These are phyloP conservation scores for Leptographium procerum DNA, from an alignment of 2,329 filamentous ascomycete genomes.

Conservation along the genomic window DNA sequence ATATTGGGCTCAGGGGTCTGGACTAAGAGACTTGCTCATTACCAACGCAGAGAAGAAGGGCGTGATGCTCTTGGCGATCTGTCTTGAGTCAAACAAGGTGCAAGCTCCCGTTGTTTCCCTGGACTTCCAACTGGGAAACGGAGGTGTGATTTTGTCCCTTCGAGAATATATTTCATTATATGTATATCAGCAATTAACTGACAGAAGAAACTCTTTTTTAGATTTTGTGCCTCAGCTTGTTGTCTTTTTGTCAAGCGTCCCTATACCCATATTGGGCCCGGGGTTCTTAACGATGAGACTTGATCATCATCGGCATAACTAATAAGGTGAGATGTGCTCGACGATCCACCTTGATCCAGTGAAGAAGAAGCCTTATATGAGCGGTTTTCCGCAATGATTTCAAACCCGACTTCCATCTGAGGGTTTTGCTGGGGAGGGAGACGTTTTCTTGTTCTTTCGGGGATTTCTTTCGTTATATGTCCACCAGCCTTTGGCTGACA, in stretches of 20 bases:
- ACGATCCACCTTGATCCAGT: not conserved
- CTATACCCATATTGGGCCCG: not conserved
- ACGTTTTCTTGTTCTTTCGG: not conserved
- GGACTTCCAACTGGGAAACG: too few relatives aligned
- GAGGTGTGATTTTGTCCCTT: too few relatives aligned
- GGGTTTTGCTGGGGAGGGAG: not conserved
- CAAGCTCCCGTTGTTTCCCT: too few relatives aligned
- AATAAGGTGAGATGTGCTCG: not conserved
- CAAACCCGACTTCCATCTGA: not conserved
- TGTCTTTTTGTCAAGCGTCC: not conserved
- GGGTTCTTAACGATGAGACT: not conserved
- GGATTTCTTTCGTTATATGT: not conserved
- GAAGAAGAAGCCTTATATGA: not conserved
- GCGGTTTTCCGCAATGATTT: not conserved
- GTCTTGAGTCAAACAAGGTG: too few relatives aligned
- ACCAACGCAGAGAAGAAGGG: too few relatives aligned
- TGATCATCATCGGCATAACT: not conserved
- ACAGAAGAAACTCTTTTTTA: too few relatives aligned
- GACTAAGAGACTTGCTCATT: too few relatives aligned
- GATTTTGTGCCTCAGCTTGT: not conserved
- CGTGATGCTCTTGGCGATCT: too few relatives aligned
- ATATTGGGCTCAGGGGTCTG: too few relatives aligned
- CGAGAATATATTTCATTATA: too few relatives aligned
- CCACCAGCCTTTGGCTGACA: not conserved
- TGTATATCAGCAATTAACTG: too few relatives aligned